Base-by-base conservation (phyloP, 352 stramenopile genomes). In the Phytophthora hibernalis region DNA sequence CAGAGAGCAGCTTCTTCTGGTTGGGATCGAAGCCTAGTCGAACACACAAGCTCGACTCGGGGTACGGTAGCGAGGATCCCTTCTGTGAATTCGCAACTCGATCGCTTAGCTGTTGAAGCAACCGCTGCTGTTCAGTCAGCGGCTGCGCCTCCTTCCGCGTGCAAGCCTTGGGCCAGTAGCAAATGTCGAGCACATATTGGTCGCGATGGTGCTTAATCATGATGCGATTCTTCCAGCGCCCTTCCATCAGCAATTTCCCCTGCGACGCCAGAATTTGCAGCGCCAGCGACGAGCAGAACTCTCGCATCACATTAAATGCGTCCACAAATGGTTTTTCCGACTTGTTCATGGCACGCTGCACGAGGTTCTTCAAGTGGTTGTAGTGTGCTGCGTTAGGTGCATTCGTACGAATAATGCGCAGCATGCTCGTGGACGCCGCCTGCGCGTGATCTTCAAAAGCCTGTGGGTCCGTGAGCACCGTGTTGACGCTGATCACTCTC, bases 301-400 rank as follows among this genome's bases (percentile, higher is more conserved):
- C 84, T 20, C 83, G 77, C 86, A 96, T 92, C 49, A 96, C 81
- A 48, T 79, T 76, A 55, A 92, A 92, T 12, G 87, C 87, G 55
- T 90, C 83, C 21, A 93, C 76, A 21, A 96, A 92, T 8, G 87
- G 87, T 40, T 70, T 82, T 10, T 83, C 72, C n/a, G 87, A 91
- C 61, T 92, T 88, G 70, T 94, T 94, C 81, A 96, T 93, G n/a
- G 79, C 72, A 28, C 83, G 85, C 54, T 96, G 87, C 47, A 96
- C 84, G 26, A 96, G 72, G 52, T 94, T 92, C 59, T 89, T 90
- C 48, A 96, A 63, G 60, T 96, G 87, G 49, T 91, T 89, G 71
- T 92, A 93, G 59, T 96, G 85, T 6, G 70, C 71, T 24, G 78
- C 53, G n/a, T 76, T 90, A 10, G 87, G 87, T 28, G 85, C 82